Evolutionary conservation across 495 filamentous ascomycete species (phyloP), one percentile per base, ranked within the genome.

Genomic region (Talaromyces borbonicus): DNA sequence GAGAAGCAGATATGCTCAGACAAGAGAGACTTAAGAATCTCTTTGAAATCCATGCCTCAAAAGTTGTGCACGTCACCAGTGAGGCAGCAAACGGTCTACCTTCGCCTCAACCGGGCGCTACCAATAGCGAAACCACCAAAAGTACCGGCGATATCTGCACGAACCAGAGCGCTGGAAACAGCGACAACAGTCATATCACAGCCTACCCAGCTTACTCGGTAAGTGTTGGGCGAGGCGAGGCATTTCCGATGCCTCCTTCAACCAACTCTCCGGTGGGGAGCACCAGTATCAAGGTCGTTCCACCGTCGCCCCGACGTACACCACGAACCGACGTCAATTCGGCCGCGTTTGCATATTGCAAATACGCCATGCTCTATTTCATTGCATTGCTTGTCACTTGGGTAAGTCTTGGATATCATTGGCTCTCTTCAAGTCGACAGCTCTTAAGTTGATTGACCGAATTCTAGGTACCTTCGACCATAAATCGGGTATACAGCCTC

Each of bases 291-390:
- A 24, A 41, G 26, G 11, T 25, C 15, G 7, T 19, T 5, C 8
- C 43, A 33, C n/a, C 30, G 7, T 15, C 27, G 23, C 2, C 43
- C 22, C 27, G 43, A 16, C 54, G 52, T 9, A 47, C 54, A 22
- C 44, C 31, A 15, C 38, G 42, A 1, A 49, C 38, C 1, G 67
- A 68, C 14, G 46, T 54, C 16, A 66, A 55, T 46, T 49, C 60
- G 1, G 68, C 67, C 3, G 78, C 81, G 2, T 90, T 81, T 81
- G 79, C 80, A 0, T 95, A 92, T 57, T 81, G 77, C 37, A 89
- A 89, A 48, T 89, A 85, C 45, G 81, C 87, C 0, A 75, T 90
- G 54, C 68, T 93, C n/a, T 93, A 92, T 67, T 93, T 93, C 58
- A 69, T 81, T 9, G 85, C 84, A 0, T 69, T 95, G 42, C 68